These are phyloP conservation scores for Citeromyces matritensis DNA, from an alignment of 805 yeast genomes.

Conservation along the genomic window DNA sequence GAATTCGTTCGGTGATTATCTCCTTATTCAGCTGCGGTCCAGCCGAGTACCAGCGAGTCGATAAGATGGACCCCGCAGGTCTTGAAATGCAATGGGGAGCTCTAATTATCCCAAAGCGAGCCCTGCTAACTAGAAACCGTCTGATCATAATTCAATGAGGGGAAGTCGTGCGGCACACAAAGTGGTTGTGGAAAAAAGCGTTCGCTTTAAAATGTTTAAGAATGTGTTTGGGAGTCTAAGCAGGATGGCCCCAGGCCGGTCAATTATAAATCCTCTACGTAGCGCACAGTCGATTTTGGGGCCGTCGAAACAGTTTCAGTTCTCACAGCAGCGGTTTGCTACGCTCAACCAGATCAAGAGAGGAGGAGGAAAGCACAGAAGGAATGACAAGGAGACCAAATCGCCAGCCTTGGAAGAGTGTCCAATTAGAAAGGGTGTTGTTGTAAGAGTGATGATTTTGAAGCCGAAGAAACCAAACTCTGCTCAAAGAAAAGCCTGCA, in stretches of 20 bases:
- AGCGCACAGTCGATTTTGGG: conserved; percentile 2
- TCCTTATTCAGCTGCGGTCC: conserved; percentile 50
- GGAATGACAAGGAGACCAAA: conserved; percentile 25
- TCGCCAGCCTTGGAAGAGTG: conserved; percentile 75
- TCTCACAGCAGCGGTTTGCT: conserved; percentile 34
- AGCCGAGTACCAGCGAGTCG: conserved; percentile 29
- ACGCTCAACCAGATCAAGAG: conserved; percentile 67
- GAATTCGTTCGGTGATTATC: conserved; percentile 42
- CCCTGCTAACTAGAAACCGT: no score
- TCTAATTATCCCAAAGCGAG: no score
- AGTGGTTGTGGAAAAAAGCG: no score
- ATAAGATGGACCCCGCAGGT: neutral
- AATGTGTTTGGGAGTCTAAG: conserved; percentile 2
- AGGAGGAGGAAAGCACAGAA: conserved; percentile 33
- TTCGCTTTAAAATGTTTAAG: no score
- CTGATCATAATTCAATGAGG: no score
- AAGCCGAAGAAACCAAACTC: conserved; percentile 98
- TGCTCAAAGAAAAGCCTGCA: conserved; percentile 92
- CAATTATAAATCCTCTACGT: conserved; percentile 5
- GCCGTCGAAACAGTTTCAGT: conserved; percentile 1
- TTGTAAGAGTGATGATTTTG: conserved; percentile 81
- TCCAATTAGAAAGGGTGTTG: conserved; percentile 90
- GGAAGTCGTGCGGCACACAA: no score
- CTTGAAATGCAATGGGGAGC: no score
- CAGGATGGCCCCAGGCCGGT: conserved; percentile 5